Evolutionary conservation across 306 rosid species (phyloP), one percentile per base, ranked within the genome.

Genomic region (Prunus kanzakura): DNA sequence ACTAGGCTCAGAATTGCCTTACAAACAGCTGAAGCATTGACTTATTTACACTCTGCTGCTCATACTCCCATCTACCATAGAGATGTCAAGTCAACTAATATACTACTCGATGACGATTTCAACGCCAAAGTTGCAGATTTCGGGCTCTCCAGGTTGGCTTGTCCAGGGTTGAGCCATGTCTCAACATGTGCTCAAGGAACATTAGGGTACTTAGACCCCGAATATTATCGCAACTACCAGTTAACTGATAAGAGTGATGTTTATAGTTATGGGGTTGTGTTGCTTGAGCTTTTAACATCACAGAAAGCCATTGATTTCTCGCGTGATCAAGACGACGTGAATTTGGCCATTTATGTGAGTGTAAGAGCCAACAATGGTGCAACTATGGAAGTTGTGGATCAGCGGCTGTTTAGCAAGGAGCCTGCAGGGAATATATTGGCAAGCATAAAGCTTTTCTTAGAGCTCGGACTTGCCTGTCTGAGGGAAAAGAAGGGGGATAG

Each of bases 111-210:
- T 71, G 77, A 84, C 38, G 88, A 87, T 11, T 86, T 87, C 75
- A 87, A 91, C 19, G 93, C 89, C 11, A 95, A 92, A 80, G 98
- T 95, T 22, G 85, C 97, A 19, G 99, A 95, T 78, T 95, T 95
- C 60, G 99, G 99, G 51, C 91, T 95, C 61, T 95, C 99, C 2
- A 88, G 97, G 82, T 81, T 95, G 88, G 99, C 97, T 79, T 75
- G 72, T 74, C 97, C 93, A 3, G 99, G 97, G 29, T 75, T 92
- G 43, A 95, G 99, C 69, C 99, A 95, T 32, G 93, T 92, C 18
- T 90, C 99, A 62, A 95, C 99, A 29, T 95, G 97, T 83, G 99
- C 99, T 84, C 99, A 92, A 51, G 99, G 99, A 72, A 95, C 99
- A 3, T 68, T 96, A 4, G 99, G 99, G 22, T 96, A 92, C 86